Percentiles rank a stretch among this genome's conserved stretches.
These are phyloP conservation scores for Pestalotiopsis sp. DNA, from an alignment of 2,329 filamentous ascomycete species.

Conservation along the genomic window DNA sequence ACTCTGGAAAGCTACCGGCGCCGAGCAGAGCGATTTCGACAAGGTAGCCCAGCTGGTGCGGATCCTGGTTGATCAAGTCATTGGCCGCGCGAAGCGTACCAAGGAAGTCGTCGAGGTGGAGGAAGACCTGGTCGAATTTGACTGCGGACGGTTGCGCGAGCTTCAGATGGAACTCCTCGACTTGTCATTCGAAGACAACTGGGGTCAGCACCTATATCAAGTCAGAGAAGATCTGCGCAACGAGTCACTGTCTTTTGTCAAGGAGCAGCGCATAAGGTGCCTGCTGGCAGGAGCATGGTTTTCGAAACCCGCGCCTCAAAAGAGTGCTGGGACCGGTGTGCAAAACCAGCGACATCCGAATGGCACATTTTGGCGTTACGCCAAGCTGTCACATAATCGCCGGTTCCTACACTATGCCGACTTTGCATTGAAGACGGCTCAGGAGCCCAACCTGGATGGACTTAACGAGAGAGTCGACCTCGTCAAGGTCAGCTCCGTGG, in stretches of 20 bases:
- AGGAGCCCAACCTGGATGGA: slow-evolving; percentile 71
- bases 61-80: slow-evolving; percentile 86
- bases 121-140: slow-evolving; percentile 83
- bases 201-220: slow-evolving; percentile 86
- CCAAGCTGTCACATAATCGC: slow-evolving; percentile 86
- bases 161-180: slow-evolving; percentile 93
- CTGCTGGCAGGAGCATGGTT: slow-evolving; percentile 92
- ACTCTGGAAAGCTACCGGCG: slow-evolving; percentile 88
- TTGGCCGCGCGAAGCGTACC: slow-evolving; percentile 78
- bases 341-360: slow-evolving; percentile 42
- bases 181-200: slow-evolving; percentile 89
- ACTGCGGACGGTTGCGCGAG: slow-evolving; percentile 75
- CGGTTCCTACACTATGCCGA: slow-evolving; percentile 88
- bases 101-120: slow-evolving; percentile 87
- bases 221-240: slow-evolving; percentile 90
- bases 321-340: slow-evolving; percentile 42
- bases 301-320: slow-evolving; percentile 47
- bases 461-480: slow-evolving; percentile 85
- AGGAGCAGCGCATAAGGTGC: slow-evolving; percentile 92
- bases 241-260: slow-evolving; percentile 93
- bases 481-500: slow-evolving; percentile 84
- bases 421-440: slow-evolving; percentile 66
- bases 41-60: slow-evolving; percentile 91
- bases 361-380: slow-evolving; percentile 74
- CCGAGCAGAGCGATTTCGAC: slow-evolving; percentile 83